These are phyloP conservation scores for Xylaria sp. DNA, from an alignment of 2,329 filamentous ascomycete species.

Conservation along the genomic window DNA sequence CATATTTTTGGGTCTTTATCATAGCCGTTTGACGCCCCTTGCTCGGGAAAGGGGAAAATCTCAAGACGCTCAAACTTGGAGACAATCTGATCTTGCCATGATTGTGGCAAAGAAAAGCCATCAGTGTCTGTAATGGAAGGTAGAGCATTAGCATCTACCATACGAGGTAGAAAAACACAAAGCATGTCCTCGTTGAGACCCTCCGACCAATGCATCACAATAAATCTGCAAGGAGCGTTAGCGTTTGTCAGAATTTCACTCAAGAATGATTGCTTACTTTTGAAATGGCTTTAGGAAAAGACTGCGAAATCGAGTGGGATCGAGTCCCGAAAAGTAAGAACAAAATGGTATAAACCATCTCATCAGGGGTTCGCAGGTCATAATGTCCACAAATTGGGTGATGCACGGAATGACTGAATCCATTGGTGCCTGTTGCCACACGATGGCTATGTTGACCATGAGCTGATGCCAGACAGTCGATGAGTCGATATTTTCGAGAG, in stretches of 20 bases:
- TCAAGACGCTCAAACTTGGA: constrained; percentile 69
- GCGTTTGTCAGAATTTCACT: constrained; percentile 6
- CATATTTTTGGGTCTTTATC: constrained; percentile 64
- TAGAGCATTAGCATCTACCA: constrained; percentile 61
- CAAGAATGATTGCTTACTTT: constrained; percentile 55
- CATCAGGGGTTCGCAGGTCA: constrained; percentile 68
- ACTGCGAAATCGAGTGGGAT: constrained; percentile 72
- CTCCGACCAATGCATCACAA: constrained; percentile 73
- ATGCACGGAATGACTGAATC: constrained; percentile 75
- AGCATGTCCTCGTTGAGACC: constrained; percentile 67
- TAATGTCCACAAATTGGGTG: constrained; percentile 62
- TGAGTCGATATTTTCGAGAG: constrained; percentile 39
- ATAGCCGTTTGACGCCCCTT: constrained; percentile 52
- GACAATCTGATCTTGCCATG: constrained; percentile 74
- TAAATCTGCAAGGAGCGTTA: constrained; percentile 62
- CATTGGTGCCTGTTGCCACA: constrained; percentile 76
- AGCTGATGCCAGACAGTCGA: constrained; percentile 57
- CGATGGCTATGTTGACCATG: constrained; percentile 63
- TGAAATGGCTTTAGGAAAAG: constrained; percentile 83
- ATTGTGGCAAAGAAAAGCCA: constrained; percentile 60
- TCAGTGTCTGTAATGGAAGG: constrained; percentile 56
- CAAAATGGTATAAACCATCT: constrained; percentile 84
- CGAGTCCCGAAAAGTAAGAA: constrained; percentile 75
- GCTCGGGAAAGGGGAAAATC: constrained; percentile 66
- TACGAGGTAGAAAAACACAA: constrained; percentile 68